Evolutionary conservation across 352 stramenopile species (phyloP).

Genomic region (Phytophthora foliorum): DNA sequence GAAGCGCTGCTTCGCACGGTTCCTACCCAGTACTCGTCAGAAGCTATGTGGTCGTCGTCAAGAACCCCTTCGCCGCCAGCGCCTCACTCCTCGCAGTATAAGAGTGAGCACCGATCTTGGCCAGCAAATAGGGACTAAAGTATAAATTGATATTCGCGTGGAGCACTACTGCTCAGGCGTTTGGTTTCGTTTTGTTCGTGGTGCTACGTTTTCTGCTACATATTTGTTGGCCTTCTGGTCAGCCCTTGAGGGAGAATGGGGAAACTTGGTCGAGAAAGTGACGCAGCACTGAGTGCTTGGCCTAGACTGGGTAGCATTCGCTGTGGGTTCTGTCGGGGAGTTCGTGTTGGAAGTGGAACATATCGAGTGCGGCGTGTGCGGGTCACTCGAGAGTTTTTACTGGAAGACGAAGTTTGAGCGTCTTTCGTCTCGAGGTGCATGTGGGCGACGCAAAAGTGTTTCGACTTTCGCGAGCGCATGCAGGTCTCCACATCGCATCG

Average conservation of each 20-base stretch:
- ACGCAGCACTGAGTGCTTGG: constrained; percentile 57
- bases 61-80: constrained; percentile 31
- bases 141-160: constrained; percentile 21
- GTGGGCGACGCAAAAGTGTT: constrained; percentile 73
- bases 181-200: neutral
- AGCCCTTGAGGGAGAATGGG: constrained; percentile 40
- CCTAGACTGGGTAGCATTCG: constrained; percentile 56
- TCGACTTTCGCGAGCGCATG: constrained; percentile 75
- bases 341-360: constrained; percentile 20
- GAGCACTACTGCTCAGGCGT: neutral
- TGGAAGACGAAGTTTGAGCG: constrained; percentile 1
- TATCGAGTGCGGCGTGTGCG: constrained; percentile 29
- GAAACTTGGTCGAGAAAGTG: constrained; percentile 53
- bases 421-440: constrained; percentile 42
- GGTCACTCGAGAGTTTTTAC: constrained; percentile 18
- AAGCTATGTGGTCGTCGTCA: constrained; percentile 30
- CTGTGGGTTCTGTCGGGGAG: constrained; percentile 7
- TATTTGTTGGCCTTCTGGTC: too few species aligned
- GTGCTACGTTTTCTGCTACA: neutral
- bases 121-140: constrained; percentile 31
- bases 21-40: constrained; percentile 31
- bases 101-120: constrained; percentile 33
- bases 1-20: constrained; percentile 51
- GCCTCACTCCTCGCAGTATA: constrained; percentile 35
- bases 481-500: constrained; percentile 71